Evolutionary conservation across 2,329 filamentous ascomycete species (phyloP).

Genomic region (Colletotrichum sp.): DNA sequence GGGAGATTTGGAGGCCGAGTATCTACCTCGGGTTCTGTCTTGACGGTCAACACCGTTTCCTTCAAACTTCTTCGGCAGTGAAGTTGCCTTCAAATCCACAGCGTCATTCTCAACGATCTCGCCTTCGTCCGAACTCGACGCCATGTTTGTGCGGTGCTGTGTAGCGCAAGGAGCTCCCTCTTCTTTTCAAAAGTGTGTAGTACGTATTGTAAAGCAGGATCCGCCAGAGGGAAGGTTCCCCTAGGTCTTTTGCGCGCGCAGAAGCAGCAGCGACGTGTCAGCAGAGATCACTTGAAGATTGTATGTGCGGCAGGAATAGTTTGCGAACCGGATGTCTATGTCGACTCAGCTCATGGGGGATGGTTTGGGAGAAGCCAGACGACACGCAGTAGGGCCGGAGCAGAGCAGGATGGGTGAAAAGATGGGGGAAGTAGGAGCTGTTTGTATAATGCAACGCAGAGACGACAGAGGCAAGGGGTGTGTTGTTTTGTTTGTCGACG

Average conservation of each 20-base stretch:
- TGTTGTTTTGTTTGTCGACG: background rate
- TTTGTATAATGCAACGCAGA: background rate
- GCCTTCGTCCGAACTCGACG: conserved; percentile 80
- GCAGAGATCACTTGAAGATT: conserved; percentile 19
- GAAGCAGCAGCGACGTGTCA: conserved; percentile 22
- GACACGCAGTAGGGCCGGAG: background rate
- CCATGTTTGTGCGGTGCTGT: background rate
- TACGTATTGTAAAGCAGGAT: background rate
- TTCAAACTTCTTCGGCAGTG: conserved; percentile 75
- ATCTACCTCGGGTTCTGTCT: conserved; percentile 77
- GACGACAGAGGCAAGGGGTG: background rate
- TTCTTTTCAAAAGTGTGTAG: background rate
- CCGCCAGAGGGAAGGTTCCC: conserved; percentile 20
- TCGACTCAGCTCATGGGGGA: conserved; percentile 23
- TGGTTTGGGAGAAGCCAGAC: background rate
- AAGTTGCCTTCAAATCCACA: conserved; percentile 81
- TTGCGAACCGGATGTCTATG: conserved; percentile 26
- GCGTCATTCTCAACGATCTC: conserved; percentile 80
- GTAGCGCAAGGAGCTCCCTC: background rate
- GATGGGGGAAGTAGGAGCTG: background rate
- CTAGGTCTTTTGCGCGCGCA: conserved; percentile 20
- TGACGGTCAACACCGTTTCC: conserved; percentile 89
- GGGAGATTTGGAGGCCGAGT: conserved; percentile 60
- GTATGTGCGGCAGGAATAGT: conserved; percentile 21
- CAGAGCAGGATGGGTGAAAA: background rate